Base-by-base conservation (phyloP, 768 basidiomycete genomes). In the Pleurotus platypus region DNA sequence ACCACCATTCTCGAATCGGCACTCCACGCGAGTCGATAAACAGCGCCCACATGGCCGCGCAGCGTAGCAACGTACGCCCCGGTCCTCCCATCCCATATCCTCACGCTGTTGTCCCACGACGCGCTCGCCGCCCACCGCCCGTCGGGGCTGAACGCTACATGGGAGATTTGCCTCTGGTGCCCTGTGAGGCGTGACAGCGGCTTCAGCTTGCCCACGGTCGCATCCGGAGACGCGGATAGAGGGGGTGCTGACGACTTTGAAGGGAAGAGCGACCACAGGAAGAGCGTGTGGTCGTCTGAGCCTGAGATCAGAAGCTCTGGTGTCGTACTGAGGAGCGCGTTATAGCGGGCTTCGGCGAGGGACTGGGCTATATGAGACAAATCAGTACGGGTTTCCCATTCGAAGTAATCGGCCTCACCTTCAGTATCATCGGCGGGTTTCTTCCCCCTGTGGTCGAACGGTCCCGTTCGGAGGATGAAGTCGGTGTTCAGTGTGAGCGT, bases 201-300 rank as follows among this genome's bases (percentile, higher is more conserved):
- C 61, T 78, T 79, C 46, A 50, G 58, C 39, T 71, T 70, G 8
- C 61, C 58, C 2, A 65, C 53, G 2, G 67, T 64, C 48, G 67
- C 70, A 53, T 7, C 69, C 30, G 30, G 30, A 4, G 30, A 35
- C 30, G 30, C 30, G 30, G 30, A 8, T 8, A 35, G 30, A 55
- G 30, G 64, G 61, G 46, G 75, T 63, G 26, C 24, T 7, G 35
- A 18, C 3, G 60, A 48, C 12, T 50, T 56, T 5, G 78, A 75
- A 16, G 85, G 78, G 77, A 93, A 90, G 42, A 87, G 76, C 30
- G 92, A 89, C 96, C 94, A 98, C 11, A 99, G 82, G 82, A 95
- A 98, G 49, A 98, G 84, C 0, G 96, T 99, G 70, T 98, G 96
- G 69, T 99, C 96, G 69, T 99, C 95, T 3, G 95, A 98, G 18